Conservation (phyloP, 2,329 filamentous ascomycete genomes). For the Fonsecaea erecta region DNA sequence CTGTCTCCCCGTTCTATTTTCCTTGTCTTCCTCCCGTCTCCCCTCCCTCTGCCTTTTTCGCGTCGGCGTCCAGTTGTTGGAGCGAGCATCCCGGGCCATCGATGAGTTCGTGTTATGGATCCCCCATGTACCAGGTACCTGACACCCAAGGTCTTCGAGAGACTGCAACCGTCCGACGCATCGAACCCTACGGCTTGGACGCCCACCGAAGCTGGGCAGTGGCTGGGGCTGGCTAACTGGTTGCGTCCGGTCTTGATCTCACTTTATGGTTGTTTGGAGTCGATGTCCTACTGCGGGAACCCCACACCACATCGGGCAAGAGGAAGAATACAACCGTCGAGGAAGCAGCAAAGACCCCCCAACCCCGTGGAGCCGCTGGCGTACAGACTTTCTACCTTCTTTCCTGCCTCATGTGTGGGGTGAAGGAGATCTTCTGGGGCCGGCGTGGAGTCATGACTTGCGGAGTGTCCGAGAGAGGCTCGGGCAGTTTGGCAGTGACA, state of each 20-base stretch:
- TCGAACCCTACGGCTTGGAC: slow-evolving; percentile 8
- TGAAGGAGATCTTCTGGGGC: background rate
- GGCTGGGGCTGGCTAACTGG: background rate
- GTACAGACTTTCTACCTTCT: background rate
- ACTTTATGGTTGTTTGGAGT: slow-evolving; percentile 5
- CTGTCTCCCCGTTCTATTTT: no score
- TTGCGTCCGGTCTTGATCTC: slow-evolving; percentile 1
- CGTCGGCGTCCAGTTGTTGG: background rate
- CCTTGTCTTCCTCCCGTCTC: background rate
- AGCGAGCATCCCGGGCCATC: background rate
- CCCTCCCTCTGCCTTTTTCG: slow-evolving; percentile 5
- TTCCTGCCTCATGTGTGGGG: background rate
- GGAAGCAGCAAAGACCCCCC: slow-evolving; percentile 7
- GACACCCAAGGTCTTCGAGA: slow-evolving; percentile 2
- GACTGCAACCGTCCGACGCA: slow-evolving; percentile 16
- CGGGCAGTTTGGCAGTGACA: slow-evolving; percentile 23
- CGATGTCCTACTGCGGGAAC: background rate
- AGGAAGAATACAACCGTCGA: slow-evolving; percentile 24
- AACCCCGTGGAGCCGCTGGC: slow-evolving; percentile 18
- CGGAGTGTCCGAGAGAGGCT: slow-evolving; percentile 17
- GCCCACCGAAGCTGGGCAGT: slow-evolving; percentile 4
- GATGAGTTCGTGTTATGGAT: background rate
- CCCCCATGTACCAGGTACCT: slow-evolving; percentile 8
- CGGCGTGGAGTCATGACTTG: background rate
- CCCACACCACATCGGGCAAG: slow-evolving; percentile 13